Conservation (phyloP, 495 filamentous ascomycete genomes). For the Penicillium lividum region DNA sequence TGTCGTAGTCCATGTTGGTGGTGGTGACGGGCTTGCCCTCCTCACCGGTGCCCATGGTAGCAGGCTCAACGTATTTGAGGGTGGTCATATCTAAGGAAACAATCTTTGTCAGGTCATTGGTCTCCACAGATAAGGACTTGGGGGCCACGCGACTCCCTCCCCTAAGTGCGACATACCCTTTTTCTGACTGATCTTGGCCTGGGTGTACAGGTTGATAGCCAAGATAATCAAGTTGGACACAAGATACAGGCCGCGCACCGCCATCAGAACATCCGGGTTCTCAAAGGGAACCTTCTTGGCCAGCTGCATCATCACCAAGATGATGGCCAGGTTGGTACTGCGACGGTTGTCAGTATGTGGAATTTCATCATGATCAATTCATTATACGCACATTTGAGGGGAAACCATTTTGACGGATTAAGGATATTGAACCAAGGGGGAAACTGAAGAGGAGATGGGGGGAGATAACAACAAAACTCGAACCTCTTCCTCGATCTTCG, state of each 20-base stretch:
- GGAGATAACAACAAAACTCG: conserved; percentile 28
- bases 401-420: conserved; percentile 46
- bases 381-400: conserved; percentile 44
- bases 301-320: conserved; percentile 96
- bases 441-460: conserved; percentile 22
- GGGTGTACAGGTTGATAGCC: conserved; percentile 78
- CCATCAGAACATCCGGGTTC: conserved; percentile 79
- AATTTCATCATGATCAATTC: not conserved
- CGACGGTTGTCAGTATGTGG: not conserved
- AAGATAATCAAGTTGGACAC: conserved; percentile 88
- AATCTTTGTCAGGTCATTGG: not conserved
- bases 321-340: conserved; percentile 91
- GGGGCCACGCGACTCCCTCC: not conserved
- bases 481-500: conserved; percentile 5
- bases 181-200: conserved; percentile 83
- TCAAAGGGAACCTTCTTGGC: conserved; percentile 96
- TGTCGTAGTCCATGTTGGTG: conserved; percentile 91
- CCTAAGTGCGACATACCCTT: conserved; percentile 65
- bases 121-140: not conserved
- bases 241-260: conserved; percentile 79
- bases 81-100: conserved; percentile 78
- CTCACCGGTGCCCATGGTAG: conserved; percentile 86
- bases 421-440: conserved; percentile 5
- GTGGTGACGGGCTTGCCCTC: conserved; percentile 94
- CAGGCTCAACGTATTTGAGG: conserved; percentile 96